phyloP scores from a whole-genome alignment of 2,329 filamentous ascomycete species.

The Diatrype stigma region DNA sequence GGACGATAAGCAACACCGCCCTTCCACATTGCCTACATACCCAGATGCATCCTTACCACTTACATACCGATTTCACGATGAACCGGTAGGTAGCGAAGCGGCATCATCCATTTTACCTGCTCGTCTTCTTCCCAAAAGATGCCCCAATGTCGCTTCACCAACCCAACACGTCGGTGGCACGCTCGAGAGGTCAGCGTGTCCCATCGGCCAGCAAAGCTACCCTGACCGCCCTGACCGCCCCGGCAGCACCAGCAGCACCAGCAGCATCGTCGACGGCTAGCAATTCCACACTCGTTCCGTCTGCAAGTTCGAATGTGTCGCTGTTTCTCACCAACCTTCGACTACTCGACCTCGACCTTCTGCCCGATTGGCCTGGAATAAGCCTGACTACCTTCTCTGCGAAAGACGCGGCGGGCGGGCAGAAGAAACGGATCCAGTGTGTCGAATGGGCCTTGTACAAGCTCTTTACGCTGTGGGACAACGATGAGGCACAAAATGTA shows the following conservation, averaged over 20 bases:
- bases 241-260: slow-evolving; percentile 14
- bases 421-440: slow-evolving; percentile 76
- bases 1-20: not conserved
- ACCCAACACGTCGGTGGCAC: slow-evolving; percentile 25
- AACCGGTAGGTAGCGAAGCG: not conserved
- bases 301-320: slow-evolving; percentile 48
- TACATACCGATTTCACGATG: not conserved
- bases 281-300: slow-evolving; percentile 19
- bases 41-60: not conserved
- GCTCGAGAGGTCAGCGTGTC: slow-evolving; percentile 25
- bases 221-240: slow-evolving; percentile 28
- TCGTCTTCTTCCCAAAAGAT: slow-evolving; percentile 12
- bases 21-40: not conserved
- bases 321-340: slow-evolving; percentile 81
- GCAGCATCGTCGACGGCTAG: slow-evolving; percentile 24
- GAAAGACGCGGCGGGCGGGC: slow-evolving; percentile 63
- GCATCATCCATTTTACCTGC: not conserved
- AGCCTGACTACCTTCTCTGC: slow-evolving; percentile 64
- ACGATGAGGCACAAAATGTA: slow-evolving; percentile 69
- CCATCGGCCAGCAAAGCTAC: slow-evolving; percentile 17
- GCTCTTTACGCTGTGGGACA: slow-evolving; percentile 80
- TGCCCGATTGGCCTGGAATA: slow-evolving; percentile 77
- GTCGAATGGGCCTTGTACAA: slow-evolving; percentile 91
- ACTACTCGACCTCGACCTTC: slow-evolving; percentile 73
- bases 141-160: slow-evolving; percentile 28